Percentiles rank a stretch among this genome's conserved stretches.
These are phyloP conservation scores for Cyclaneusma minus DNA, from an alignment of 2,329 filamentous ascomycete genomes.

Conservation along the genomic window DNA sequence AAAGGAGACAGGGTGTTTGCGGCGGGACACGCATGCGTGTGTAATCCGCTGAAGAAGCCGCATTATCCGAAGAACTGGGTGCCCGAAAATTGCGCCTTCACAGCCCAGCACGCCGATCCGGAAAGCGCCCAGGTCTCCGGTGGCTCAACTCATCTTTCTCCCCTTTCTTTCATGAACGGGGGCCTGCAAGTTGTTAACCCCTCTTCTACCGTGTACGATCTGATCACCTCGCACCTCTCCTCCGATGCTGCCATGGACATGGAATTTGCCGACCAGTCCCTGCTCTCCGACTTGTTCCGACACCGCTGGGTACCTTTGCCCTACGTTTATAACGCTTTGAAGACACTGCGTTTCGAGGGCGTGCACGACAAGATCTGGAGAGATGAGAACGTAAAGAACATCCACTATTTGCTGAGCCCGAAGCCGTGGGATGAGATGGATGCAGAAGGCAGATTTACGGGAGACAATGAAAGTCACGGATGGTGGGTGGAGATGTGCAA, in stretches of 20 bases:
- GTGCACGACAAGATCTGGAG: conserved; percentile 41
- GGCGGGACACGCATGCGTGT: conserved; percentile 71
- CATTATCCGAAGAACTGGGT: conserved; percentile 67
- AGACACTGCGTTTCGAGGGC: conserved; percentile 36
- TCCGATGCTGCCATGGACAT: conserved; percentile 26
- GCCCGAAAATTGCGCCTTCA: conserved; percentile 41
- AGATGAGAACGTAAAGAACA: conserved; percentile 40
- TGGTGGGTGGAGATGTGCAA: conserved; percentile 40
- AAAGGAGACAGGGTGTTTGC: conserved; percentile 54
- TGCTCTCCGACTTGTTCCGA: conserved; percentile 38
- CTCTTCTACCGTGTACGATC: conserved; percentile 27
- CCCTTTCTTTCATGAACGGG: conserved; percentile 37
- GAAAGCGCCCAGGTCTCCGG: conserved; percentile 29
- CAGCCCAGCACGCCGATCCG: conserved; percentile 31
- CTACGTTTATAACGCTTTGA: conserved; percentile 47
- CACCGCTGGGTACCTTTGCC: conserved; percentile 41
- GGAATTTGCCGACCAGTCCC: conserved; percentile 43
- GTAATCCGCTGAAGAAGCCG: conserved; percentile 62
- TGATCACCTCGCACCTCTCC: conserved; percentile 36
- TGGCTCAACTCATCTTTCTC: conserved; percentile 27
- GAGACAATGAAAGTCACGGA: conserved; percentile 28
- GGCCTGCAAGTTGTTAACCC: conserved; percentile 43
- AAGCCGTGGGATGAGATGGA: conserved; percentile 45
- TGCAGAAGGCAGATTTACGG: conserved; percentile 21
- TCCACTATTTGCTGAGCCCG: conserved; percentile 44